Base-by-base conservation (phyloP, 352 stramenopile species). In the Globisporangium yorkense region DNA sequence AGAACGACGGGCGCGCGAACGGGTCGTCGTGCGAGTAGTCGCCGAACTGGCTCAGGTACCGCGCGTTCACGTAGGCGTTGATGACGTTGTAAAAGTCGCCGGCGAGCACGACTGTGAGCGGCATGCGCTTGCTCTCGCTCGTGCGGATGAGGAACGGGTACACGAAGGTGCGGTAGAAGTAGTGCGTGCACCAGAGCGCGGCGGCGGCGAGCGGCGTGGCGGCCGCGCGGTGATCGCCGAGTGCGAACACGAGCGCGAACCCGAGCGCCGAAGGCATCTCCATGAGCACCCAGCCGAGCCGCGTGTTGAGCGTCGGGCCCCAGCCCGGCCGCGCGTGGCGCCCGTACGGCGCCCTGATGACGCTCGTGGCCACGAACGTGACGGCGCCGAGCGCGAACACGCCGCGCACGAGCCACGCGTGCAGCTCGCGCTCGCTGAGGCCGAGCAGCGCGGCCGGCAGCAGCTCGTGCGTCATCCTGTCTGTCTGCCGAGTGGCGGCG, bases 261-360 rank as follows among this genome's bases (percentile, higher is more conserved):
- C 74, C 81, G 52, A 88, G 37, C n/a, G 72, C 78, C 5, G 80
- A 91, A 13, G 77, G 77, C 16, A 71, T 62, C 66, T 91, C 80
- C 80, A 91, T 91, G 51, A 91, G 46, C 27, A 87, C 60, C 80
- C 80, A 91, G 18, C 80, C 80, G 41, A 89, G 60, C 0, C 75
- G 77, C 39, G 70, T 78, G 54, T 76, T 66, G 29, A 89, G 44
- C 5, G 72, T 80, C 29, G 73, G 78, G 0, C 80, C 80, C 80
- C 80, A 91, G 4, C 74, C 76, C 3, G 67, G 56, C 9, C 76
- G 75, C 51, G 67, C 54, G 59, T 88, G 67, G 13, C 80, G 74
- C 0, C 80, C 80, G 56, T 89, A 91, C 20, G 80, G 80, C 12
- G 80, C 80, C 39, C 72, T 84, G 57, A 91, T 70, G 39, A 80